A percentile compares a stretch with the other conserved stretches of the same genome.
These are phyloP conservation scores for Chloris gayana DNA, from an alignment of 176 grass and related monocot genomes.

Conservation along the genomic window DNA sequence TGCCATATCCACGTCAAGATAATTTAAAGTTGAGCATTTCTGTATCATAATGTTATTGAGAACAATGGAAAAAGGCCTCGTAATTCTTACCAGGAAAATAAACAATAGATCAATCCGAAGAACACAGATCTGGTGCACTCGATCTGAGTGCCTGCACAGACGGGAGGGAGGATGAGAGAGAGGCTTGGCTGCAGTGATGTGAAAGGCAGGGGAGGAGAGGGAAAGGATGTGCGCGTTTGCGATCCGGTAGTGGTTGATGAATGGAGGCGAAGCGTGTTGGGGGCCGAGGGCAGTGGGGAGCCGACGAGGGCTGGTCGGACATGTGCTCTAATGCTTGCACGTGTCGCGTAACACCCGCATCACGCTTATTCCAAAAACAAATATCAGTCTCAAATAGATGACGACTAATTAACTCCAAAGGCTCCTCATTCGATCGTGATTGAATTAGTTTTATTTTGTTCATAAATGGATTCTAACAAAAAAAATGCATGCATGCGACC, in stretches of 20 bases:
- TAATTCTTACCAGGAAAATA: neutral
- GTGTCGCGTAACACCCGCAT: neutral
- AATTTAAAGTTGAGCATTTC: neutral
- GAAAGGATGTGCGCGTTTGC: neutral
- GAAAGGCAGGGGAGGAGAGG: neutral
- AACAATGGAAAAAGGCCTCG: neutral
- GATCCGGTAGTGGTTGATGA: conserved; percentile 20
- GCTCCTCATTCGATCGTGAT: too few relatives aligned
- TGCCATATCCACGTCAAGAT: neutral
- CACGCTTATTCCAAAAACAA: neutral
- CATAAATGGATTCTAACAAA: too few relatives aligned
- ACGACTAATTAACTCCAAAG: too few relatives aligned
- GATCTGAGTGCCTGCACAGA: neutral
- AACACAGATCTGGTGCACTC: neutral
- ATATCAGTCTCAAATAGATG: too few relatives aligned
- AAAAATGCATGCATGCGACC: too few relatives aligned
- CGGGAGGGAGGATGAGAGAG: neutral
- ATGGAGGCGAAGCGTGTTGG: neutral
- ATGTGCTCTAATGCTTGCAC: neutral
- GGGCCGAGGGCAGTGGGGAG: conserved; percentile 29
- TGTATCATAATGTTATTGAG: neutral
- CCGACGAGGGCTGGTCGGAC: neutral
- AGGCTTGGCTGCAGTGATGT: neutral
- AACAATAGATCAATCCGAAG: neutral
- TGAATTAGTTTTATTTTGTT: too few relatives aligned